phyloP scores from a whole-genome alignment of 352 stramenopile genomes.

The Ophiocytium majus region DNA sequence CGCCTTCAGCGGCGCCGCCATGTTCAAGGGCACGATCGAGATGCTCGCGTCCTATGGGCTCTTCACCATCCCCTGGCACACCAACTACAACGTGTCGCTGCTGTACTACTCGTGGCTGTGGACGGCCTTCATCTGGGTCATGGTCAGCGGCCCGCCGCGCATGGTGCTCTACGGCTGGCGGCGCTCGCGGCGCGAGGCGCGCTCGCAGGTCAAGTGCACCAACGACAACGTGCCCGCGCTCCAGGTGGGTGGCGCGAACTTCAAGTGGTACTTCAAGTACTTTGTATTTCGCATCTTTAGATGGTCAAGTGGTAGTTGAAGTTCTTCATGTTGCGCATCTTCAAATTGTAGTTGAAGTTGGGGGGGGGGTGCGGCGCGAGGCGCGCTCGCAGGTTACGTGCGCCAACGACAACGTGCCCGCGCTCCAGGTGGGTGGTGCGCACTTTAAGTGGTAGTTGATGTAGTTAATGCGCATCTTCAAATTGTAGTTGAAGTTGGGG shows the following conservation, averaged over 20 bases:
- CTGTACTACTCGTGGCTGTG: conserved; percentile 19
- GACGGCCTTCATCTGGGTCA: conserved; percentile 19
- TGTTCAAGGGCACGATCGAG: background rate
- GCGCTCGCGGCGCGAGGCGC: background rate
- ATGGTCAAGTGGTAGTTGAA: too few species aligned
- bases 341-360: background rate
- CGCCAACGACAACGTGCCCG: conserved; percentile 19
- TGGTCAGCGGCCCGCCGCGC: conserved; percentile 16
- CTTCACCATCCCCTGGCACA: conserved; percentile 5
- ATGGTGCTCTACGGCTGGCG: conserved; percentile 15
- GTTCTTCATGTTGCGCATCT: too few species aligned
- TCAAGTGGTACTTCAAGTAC: too few species aligned
- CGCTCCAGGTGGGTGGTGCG: too few species aligned
- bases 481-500: background rate
- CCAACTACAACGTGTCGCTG: background rate
- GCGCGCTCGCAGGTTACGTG: background rate
- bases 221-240: conserved; percentile 20
- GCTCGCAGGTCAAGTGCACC: background rate
- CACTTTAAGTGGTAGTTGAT: too few species aligned
- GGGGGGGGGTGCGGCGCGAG: background rate
- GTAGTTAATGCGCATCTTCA: too few species aligned
- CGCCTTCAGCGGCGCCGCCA: background rate
- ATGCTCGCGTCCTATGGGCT: background rate
- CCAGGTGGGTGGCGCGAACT: too few species aligned
- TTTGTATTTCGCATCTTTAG: too few species aligned